Conservation (phyloP, 805 yeast species). For the Lipomyces starkeyi region DNA sequence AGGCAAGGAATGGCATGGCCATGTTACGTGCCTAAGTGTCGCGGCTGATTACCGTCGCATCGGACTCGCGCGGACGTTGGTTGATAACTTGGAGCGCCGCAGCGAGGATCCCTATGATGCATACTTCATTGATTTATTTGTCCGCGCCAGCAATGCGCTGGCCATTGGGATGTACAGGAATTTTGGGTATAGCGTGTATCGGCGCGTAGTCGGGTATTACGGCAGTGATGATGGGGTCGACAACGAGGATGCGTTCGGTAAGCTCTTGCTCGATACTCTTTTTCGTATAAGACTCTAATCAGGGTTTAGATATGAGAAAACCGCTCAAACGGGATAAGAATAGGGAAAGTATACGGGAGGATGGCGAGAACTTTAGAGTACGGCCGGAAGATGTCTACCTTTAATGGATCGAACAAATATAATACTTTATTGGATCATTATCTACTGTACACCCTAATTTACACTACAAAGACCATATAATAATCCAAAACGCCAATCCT, state of each 20-base stretch:
- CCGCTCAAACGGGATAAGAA: constrained; percentile 48
- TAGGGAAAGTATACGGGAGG: constrained; percentile 41
- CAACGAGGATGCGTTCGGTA: constrained; percentile 89
- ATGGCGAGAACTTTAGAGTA: constrained; percentile 40
- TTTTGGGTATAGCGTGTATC: constrained; percentile 79
- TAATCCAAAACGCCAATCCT: neutral
- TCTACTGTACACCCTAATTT: neutral
- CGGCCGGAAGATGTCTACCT: constrained; percentile 38
- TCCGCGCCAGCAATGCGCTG: constrained; percentile 78
- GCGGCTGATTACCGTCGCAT: constrained; percentile 81
- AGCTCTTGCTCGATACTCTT: neutral
- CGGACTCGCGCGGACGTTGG: constrained; percentile 82
- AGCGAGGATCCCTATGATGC: constrained; percentile 77
- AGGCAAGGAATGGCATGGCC: constrained; percentile 90
- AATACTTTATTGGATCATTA: neutral
- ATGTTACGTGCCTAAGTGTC: constrained; percentile 94
- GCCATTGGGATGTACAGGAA: constrained; percentile 86
- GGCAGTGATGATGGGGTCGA: constrained; percentile 51
- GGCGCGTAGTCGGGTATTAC: constrained; percentile 91
- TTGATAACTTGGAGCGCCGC: constrained; percentile 71
- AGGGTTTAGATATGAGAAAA: constrained; percentile 48
- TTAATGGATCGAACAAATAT: constrained; percentile 5
- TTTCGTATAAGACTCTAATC: neutral
- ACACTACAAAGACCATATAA: neutral
- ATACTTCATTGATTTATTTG: constrained; percentile 88